A percentile compares a stretch with the other conserved stretches of the same genome.
Conservation (phyloP, 495 filamentous ascomycete genomes). For the Tuber melanosporum region DNA sequence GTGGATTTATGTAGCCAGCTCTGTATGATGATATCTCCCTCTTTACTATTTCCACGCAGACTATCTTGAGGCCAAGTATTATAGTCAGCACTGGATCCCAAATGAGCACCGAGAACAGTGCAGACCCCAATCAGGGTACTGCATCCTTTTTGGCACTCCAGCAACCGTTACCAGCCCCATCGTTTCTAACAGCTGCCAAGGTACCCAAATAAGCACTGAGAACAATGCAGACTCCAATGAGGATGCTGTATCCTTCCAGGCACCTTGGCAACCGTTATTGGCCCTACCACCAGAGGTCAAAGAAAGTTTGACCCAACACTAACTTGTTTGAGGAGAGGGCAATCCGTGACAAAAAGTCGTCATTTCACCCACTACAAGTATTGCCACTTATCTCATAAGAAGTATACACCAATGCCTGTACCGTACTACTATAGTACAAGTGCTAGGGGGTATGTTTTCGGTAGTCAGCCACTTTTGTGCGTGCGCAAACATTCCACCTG, state of each 20-base stretch:
- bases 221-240: not conserved
- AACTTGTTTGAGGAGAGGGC: not conserved
- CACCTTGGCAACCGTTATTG: not conserved
- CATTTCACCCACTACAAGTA: not conserved
- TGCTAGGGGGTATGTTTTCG: too few relatives aligned
- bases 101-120: not conserved
- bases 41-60: not conserved
- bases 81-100: not conserved
- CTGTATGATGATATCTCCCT: not conserved
- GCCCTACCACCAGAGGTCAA: not conserved
- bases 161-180: not conserved
- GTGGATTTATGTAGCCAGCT: not conserved
- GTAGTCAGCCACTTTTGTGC: too few relatives aligned
- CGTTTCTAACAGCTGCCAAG: not conserved
- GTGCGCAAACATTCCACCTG: too few relatives aligned
- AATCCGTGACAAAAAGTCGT: not conserved
- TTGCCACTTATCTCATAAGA: not conserved
- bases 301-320: not conserved
- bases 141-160: too few relatives aligned
- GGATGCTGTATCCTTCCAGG: not conserved
- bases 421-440: too few relatives aligned
- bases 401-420: too few relatives aligned
- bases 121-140: too few relatives aligned
- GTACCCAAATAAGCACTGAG: not conserved
- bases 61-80: not conserved